Conservation (phyloP, 1,284 basidiomycete genomes). For the Ceratobasidium sp. region DNA sequence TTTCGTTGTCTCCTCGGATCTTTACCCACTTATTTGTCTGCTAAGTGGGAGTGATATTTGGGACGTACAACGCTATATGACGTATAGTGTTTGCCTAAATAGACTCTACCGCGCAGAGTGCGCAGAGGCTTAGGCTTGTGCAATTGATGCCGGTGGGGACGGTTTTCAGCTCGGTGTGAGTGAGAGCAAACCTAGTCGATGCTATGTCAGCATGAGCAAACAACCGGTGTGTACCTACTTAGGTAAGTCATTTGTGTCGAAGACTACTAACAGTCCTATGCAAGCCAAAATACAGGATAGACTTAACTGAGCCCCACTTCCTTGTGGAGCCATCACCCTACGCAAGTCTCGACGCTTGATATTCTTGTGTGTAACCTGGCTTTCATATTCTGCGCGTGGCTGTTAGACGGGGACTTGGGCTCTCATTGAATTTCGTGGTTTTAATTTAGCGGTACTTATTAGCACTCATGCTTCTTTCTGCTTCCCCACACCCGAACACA, state of each 20-base stretch:
- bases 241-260: neutral
- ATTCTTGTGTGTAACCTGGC: conserved; percentile 2
- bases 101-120: too few relatives aligned
- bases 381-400: neutral
- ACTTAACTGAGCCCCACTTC: conserved; percentile 2
- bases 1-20: conserved; percentile 28
- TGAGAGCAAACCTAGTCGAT: conserved; percentile 15
- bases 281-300: conserved; percentile 27
- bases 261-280: conserved; percentile 7
- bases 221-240: too few relatives aligned
- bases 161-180: conserved; percentile 27
- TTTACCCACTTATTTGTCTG: conserved; percentile 2
- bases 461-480: conserved; percentile 35
- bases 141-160: conserved; percentile 4
- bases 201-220: conserved; percentile 14
- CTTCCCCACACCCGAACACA: conserved; percentile 24
- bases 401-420: neutral
- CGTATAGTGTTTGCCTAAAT: too few relatives aligned
- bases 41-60: neutral
- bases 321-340: conserved; percentile 8
- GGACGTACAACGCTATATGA: neutral
- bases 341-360: neutral
- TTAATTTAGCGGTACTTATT: conserved; percentile 2
- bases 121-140: too few relatives aligned
- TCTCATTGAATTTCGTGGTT: neutral